Base-by-base conservation (phyloP, 352 stramenopile species). In the Lagenidium sp. region DNA sequence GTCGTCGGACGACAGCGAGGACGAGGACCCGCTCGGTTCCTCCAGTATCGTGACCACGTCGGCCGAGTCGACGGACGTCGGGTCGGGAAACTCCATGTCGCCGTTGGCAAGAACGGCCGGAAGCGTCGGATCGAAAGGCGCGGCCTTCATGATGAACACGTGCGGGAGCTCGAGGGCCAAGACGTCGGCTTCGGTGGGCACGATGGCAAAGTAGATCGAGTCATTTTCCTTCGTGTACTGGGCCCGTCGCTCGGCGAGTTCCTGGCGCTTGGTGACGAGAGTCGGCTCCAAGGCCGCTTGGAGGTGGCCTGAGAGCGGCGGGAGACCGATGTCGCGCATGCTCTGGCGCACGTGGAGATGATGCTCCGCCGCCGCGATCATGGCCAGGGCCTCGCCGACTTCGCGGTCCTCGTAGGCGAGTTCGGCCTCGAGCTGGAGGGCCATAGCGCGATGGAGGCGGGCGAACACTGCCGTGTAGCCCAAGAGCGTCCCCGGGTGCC, bases 61-160 rank as follows among this genome's bases (percentile, higher is more conserved):
- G n/a, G n/a, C n/a, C n/a, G n/a, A n/a, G n/a, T n/a, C n/a, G n/a
- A n/a, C n/a, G n/a, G n/a, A n/a, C n/a, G n/a, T n/a, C n/a, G n/a
- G n/a, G n/a, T n/a, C n/a, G n/a, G n/a, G n/a, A n/a, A n/a, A n/a
- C n/a, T n/a, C n/a, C n/a, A n/a, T n/a, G n/a, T n/a, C n/a, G n/a
- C n/a, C n/a, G n/a, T n/a, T n/a, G n/a, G n/a, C n/a, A n/a, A n/a
- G n/a, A n/a, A n/a, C n/a, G n/a, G n/a, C n/a, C n/a, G n/a, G n/a
- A n/a, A n/a, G n/a, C n/a, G n/a, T n/a, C n/a, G n/a, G n/a, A n/a
- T n/a, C n/a, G n/a, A n/a, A n/a, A n/a, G n/a, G n/a, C n/a, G n/a
- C n/a, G n/a, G n/a, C n/a, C 20, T 60, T 69, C 55, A 68, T 72
- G 38, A 76, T 57, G 11, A 57, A 52, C 6, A 53, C 60, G 18